Evolutionary conservation across 108 stramenopile genomes (phyloP).

Genomic region (Nitzschia inconspicua): DNA sequence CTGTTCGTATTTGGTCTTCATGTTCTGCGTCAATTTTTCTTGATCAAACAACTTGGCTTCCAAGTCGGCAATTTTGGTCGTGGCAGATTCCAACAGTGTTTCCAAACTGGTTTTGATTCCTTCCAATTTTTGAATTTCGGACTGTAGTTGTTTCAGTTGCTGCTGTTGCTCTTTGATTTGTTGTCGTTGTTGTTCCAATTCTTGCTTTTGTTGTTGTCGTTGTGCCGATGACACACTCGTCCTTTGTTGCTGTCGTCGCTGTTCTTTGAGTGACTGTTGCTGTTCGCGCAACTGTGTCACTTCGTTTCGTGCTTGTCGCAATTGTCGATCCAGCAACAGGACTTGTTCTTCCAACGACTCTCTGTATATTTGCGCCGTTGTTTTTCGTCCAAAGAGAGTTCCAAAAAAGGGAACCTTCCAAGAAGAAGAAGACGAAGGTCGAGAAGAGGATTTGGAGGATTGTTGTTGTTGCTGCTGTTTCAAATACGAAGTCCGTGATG

Average conservation of each 20-base stretch:
- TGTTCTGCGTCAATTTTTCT: constrained; percentile 10
- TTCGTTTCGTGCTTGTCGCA: constrained; percentile 37
- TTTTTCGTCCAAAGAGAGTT: background rate
- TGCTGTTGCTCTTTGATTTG: constrained; percentile 7
- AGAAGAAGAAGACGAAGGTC: no score
- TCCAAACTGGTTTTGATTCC: constrained; percentile 20
- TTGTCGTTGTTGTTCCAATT: background rate
- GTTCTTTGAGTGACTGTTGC: constrained; percentile 5
- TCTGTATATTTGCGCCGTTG: constrained; percentile 13
- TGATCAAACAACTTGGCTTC: constrained; percentile 13
- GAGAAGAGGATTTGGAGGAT: no score
- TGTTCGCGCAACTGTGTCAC: constrained; percentile 17
- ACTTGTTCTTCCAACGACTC: constrained; percentile 39
- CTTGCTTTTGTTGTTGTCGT: background rate
- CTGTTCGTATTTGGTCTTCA: constrained; percentile 17
- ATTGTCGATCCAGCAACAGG: constrained; percentile 24
- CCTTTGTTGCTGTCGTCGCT: no score
- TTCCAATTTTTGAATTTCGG: constrained; percentile 17
- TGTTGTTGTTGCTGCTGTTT: no score
- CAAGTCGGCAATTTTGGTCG: constrained; percentile 10
- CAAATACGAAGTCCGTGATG: no score
- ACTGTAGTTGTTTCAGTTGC: constrained; percentile 1
- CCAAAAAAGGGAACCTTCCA: no score
- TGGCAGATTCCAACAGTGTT: constrained; percentile 5
- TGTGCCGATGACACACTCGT: constrained; percentile 1